These are phyloP conservation scores for Fusarium citri DNA, from an alignment of 2,329 filamentous ascomycete species.

Conservation along the genomic window DNA sequence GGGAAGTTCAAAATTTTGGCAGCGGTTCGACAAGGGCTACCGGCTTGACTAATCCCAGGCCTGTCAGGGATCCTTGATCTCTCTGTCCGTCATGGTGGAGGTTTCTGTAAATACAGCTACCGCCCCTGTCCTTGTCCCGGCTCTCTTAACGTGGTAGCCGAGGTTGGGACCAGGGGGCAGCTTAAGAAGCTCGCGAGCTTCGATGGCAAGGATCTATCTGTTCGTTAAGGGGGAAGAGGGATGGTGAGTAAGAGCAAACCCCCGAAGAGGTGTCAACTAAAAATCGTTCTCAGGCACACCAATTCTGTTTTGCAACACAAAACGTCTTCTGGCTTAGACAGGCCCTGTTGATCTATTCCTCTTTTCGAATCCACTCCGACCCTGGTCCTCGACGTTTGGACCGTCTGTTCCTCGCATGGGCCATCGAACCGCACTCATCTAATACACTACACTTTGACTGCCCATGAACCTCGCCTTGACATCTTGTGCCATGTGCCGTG, in stretches of 20 bases:
- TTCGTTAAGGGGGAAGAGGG: constrained; percentile 15
- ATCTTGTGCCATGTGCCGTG: constrained; percentile 10
- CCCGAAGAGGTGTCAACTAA: constrained; percentile 31
- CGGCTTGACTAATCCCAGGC: constrained; percentile 25
- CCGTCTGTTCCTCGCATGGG: constrained; percentile 27
- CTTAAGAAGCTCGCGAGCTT: constrained; percentile 7
- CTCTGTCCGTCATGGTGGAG: constrained; percentile 39
- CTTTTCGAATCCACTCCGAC: constrained; percentile 37
- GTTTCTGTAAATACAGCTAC: background rate
- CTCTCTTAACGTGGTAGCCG: constrained; percentile 34
- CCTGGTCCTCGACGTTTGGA: constrained; percentile 29
- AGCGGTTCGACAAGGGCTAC: constrained; percentile 33
- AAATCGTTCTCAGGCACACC: constrained; percentile 32
- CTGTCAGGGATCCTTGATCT: constrained; percentile 28
- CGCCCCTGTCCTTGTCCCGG: constrained; percentile 21
- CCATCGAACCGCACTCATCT: constrained; percentile 12
- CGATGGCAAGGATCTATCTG: constrained; percentile 2
- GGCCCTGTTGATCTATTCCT: constrained; percentile 42
- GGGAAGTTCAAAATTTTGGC: constrained; percentile 31
- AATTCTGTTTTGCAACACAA: constrained; percentile 14
- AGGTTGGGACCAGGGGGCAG: constrained; percentile 33
- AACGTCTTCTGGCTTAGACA: constrained; percentile 32
- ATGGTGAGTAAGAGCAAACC: constrained; percentile 24
- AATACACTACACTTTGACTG: constrained; percentile 1
- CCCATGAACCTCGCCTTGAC: constrained; percentile 32